Conservation (phyloP, 306 rosid species). For the Gillenia trifoliata region DNA sequence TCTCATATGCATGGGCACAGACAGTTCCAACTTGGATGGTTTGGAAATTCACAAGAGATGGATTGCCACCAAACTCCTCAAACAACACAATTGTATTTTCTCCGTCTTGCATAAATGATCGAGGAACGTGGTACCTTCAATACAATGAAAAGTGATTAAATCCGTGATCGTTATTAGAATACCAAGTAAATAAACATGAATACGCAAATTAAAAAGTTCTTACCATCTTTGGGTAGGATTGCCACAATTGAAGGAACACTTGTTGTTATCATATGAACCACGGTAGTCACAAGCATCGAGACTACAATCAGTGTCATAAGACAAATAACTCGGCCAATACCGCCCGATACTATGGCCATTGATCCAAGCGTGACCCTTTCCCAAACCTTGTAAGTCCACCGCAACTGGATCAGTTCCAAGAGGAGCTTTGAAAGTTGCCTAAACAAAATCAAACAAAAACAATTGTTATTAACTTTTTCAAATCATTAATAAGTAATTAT, state of each 20-base stretch:
- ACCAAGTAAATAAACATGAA: not conserved
- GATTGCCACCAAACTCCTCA: slow-evolving; percentile 53
- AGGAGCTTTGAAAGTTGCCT: slow-evolving; percentile 58
- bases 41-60: slow-evolving; percentile 33
- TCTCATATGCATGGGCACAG: slow-evolving; percentile 37
- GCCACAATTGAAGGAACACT: slow-evolving; percentile 52
- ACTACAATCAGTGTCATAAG: slow-evolving; percentile 38
- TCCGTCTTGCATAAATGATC: slow-evolving; percentile 32
- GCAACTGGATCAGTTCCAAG: slow-evolving; percentile 37
- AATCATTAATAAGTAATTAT: not conserved
- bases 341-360: slow-evolving; percentile 44
- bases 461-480: not conserved
- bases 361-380: slow-evolving; percentile 53
- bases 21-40: slow-evolving; percentile 21
- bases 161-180: not conserved
- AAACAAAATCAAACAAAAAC: not conserved
- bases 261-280: slow-evolving; percentile 26
- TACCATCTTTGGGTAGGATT: slow-evolving; percentile 48
- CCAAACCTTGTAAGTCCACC: slow-evolving; percentile 42
- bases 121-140: slow-evolving; percentile 51
- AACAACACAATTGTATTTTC: slow-evolving; percentile 44
- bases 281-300: slow-evolving; percentile 49
- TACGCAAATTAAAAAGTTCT: not conserved
- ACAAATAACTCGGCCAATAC: slow-evolving; percentile 40
- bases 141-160: not conserved